Base-by-base conservation (phyloP, 805 yeast species). In the Candida qinlingensis region DNA sequence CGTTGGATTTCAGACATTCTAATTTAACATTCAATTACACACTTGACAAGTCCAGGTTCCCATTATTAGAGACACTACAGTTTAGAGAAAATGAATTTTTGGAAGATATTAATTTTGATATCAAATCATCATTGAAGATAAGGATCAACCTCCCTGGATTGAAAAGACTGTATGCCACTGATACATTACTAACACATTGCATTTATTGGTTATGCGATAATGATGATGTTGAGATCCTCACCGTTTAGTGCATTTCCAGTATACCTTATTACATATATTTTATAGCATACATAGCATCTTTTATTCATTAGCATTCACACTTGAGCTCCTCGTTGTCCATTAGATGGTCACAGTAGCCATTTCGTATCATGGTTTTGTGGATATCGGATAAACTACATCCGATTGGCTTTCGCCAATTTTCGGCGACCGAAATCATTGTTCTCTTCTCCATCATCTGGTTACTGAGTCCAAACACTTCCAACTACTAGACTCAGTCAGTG, bases 1-100 rank as follows among this genome's bases (percentile, higher is more conserved):
- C 37, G 1, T 28, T 48, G 8, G 45, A 44, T 29, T 41, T 41
- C 37, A 44, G 19, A 41, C 41, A 45, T 31, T 26, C 33, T 2
- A 28, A 40, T 25, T 19, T 45, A 7, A 30, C 5, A 8, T 29
- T 27, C 6, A 28, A 37, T 2, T 45, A 45, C 28, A 13, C 31
- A 5, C n/a, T 45, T 2, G 31, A 34, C 7, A 12, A 41, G n/a
- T 10, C 27, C 5, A 31, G 19, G 6, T 40, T 35, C n/a, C 36
- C 48, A 26, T 7, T 10, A 1, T 25, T 44, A 34, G 36, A 35
- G 30, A 34, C n/a, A 11, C 37, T 42, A n/a, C 26, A 34, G 7
- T 26, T 45, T 8, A 45, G 19, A 12, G n/a, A n/a, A 12, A 48
- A 29, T 30, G 44, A 33, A 37, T 10, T 31, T 9, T 8, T 36